Evolutionary conservation across 257 asterid species (phyloP), one percentile per base, ranked within the genome.

Genomic region (Ligustrum vulgare): DNA sequence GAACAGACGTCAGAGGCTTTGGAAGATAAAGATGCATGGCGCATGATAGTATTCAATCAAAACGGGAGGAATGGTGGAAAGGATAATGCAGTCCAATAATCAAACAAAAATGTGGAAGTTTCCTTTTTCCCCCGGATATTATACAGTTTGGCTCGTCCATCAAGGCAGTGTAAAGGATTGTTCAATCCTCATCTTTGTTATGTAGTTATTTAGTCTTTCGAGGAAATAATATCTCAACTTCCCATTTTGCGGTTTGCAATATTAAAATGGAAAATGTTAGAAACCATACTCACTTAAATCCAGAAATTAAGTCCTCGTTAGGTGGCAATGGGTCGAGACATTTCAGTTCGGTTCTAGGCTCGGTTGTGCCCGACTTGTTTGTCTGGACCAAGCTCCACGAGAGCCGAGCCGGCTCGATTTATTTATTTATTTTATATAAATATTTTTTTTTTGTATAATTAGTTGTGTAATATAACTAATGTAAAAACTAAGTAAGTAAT

Each of bases 111-210:
- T 7, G 0, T 7, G 64, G 31, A 56, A 56, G 51, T 10, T 67
- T 34, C 28, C 74, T 34, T 28, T 15, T 65, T 62, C 20, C 47
- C 25, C 13, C 33, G 34, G 58, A 73, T 20, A 28, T 6, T 4
- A 1, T 22, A 23, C 51, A 73, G 64, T 15, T 78, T 63, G 82
- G 82, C 84, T 73, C 84, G 75, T 32, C 16, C 37, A 72, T 76
- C 78, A 20, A 85, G 60, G 78, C 36, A 39, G 47, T 34, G 56
- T 6, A 31, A 34, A 41, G 4, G 49, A 41, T 41, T 41, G 49
- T 70, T 60, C 60, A 18, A 58, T 35, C 11, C 45, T 33, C 62
- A 22, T 73, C 76, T 41, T 41, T 35, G 68, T 49, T 60, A 33
- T 41, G 4, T 76, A 39, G 2, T 45, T 34, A 4, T 80, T 81